Evolutionary conservation across 2,329 filamentous ascomycete species (phyloP).

Genomic region (Trichoderma simmonsii): DNA sequence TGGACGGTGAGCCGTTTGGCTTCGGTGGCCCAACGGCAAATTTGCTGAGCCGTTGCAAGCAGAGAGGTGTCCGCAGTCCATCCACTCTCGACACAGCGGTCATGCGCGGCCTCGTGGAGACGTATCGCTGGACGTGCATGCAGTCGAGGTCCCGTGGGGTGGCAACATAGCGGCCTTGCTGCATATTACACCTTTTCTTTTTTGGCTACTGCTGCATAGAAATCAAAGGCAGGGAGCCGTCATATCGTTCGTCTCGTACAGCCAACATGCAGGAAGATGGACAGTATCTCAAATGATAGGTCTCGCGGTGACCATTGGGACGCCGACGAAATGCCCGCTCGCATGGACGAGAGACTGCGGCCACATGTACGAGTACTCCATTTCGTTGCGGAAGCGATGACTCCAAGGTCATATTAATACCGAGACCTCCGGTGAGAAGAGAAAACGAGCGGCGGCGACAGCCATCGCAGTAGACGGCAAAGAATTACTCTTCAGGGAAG

Average conservation of each 20-base stretch:
- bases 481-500: neutral
- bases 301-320: neutral
- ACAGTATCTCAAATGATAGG: neutral
- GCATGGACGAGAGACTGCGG: neutral
- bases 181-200: neutral
- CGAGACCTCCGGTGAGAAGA: neutral
- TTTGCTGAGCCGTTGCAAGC: neutral
- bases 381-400: neutral
- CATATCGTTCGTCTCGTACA: conserved; percentile 1
- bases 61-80: neutral
- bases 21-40: neutral
- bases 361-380: neutral
- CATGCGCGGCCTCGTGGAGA: conserved; percentile 12
- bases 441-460: neutral
- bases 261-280: conserved; percentile 6
- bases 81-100: conserved; percentile 3
- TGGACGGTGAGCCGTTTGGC: neutral
- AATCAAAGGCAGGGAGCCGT: neutral
- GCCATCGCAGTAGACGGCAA: neutral
- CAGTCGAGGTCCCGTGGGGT: conserved; percentile 31
- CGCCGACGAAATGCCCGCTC: neutral
- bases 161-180: conserved; percentile 3
- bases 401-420: neutral
- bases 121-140: conserved; percentile 30
- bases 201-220: neutral